Base-by-base conservation (phyloP, 331 rosid genomes). In the Erythrophleum ivorense region DNA sequence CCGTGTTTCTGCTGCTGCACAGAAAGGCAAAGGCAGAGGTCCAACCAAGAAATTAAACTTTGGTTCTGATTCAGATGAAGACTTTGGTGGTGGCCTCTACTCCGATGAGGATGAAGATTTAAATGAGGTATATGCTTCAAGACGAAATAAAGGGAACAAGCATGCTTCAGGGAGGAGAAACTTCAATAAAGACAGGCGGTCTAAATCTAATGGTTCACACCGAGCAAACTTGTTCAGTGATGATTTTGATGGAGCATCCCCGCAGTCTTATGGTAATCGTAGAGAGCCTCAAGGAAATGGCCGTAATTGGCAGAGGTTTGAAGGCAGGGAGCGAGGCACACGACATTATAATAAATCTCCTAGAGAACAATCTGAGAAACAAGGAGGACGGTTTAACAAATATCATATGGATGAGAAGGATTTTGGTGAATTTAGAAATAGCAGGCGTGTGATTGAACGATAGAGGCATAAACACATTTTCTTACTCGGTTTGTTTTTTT, bases 1-100 rank as follows among this genome's bases (percentile, higher is more conserved):
- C 76, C 93, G 84, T 68, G 86, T 78, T 86, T 83, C 89, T 59
- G 88, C 85, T 81, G 80, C 84, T 53, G 85, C 87, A 69, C 85
- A 75, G 36, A 86, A 80, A 84, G 76, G 84, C 74, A 87, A 86
- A 77, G 89, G 82, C 55, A 84, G 84, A 73, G 89, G 86, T 72
- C 79, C 88, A 24, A 75, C 87, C 53, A 91, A 88, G 89, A 77
- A 88, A 54, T 81, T 91, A 84, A 93, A 92, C 90, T 88, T 87
- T 84, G 96, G 95, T 83, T 95, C 99, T 71, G 97, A 95, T 73
- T 93, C 99, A 78, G 97, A 95, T 34, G 98, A 89, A 52, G 93
- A 88, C 66, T 69, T 36, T 58, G 93, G 78, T 24, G 88, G 58
- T 60, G 97, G 96, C 80, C 84, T 93, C 50, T 85, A 88, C 88